Evolutionary conservation across 805 yeast species (phyloP).

Genomic region (Zygosaccharomyces bailii): DNA sequence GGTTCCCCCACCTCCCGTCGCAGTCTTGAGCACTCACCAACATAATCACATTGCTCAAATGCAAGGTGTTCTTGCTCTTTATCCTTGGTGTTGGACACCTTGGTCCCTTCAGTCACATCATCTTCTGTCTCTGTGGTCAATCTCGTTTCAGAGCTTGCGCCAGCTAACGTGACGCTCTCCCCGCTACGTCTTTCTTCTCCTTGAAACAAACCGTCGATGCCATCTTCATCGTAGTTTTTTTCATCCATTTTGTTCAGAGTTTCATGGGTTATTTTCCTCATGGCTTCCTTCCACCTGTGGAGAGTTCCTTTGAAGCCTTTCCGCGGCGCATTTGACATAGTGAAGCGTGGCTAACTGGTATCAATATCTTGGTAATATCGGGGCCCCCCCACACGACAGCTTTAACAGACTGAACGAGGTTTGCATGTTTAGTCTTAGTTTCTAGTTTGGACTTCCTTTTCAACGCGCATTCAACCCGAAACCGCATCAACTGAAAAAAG

Average conservation of each 20-base stretch:
- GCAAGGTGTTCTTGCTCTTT: constrained; percentile 19
- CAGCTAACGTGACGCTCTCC: constrained; percentile 16
- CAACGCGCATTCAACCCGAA: neutral
- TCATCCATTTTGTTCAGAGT: constrained; percentile 24
- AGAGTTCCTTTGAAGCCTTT: constrained; percentile 7
- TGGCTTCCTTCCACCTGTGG: constrained; percentile 23
- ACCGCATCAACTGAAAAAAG: neutral
- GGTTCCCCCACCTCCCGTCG: constrained; percentile 37
- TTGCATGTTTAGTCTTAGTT: neutral
- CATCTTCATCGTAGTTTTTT: constrained; percentile 13
- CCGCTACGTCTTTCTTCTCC: constrained; percentile 18
- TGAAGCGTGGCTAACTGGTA: neutral
- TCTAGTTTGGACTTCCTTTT: neutral
- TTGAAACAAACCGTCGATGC: constrained; percentile 24
- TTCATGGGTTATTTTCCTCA: constrained; percentile 24
- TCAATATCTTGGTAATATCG: neutral
- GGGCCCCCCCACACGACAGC: neutral
- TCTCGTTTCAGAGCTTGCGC: constrained; percentile 23
- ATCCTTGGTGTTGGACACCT: constrained; percentile 17
- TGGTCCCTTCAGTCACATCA: constrained; percentile 11
- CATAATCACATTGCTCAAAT: constrained; percentile 35
- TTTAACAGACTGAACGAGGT: neutral
- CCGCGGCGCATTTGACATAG: constrained; percentile 1
- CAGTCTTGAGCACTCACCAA: constrained; percentile 31
- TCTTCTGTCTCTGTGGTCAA: constrained; percentile 27